These are phyloP conservation scores for Hypseocharis bilobata DNA, from an alignment of 441 rosid genomes.

Conservation along the genomic window DNA sequence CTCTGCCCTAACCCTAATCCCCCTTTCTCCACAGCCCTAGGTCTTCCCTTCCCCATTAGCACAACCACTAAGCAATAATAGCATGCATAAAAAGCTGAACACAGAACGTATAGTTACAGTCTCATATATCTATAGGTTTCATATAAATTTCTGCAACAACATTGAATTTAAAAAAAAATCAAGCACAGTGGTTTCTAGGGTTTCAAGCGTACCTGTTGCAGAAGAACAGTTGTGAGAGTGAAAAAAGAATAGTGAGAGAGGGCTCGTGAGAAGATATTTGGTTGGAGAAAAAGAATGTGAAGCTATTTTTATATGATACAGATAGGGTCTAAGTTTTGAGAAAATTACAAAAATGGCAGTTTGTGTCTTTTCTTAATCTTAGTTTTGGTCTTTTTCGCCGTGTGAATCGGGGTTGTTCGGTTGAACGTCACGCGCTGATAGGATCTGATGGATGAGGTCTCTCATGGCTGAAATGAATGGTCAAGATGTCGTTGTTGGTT, in stretches of 20 bases:
- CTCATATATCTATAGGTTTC: background rate
- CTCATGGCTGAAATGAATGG: background rate
- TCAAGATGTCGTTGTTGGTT: background rate
- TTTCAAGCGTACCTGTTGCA: slow-evolving; percentile 36
- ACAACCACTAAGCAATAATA: slow-evolving; percentile 22
- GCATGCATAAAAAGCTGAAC: slow-evolving; percentile 5
- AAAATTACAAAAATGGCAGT: slow-evolving; percentile 24
- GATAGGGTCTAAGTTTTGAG: slow-evolving; percentile 4
- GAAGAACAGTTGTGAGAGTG: slow-evolving; percentile 1
- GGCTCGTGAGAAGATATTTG: slow-evolving; percentile 32
- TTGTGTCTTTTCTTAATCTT: slow-evolving; percentile 9
- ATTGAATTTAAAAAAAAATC: no score
- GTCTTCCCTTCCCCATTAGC: slow-evolving; percentile 82
- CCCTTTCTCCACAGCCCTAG: slow-evolving; percentile 68
- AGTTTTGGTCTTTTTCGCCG: background rate
- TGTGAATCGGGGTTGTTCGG: background rate
- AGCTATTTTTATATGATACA: background rate
- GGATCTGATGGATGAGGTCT: background rate
- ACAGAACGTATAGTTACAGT: slow-evolving; percentile 22
- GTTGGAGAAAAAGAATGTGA: background rate
- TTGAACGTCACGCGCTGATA: slow-evolving; percentile 3
- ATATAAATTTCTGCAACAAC: background rate
- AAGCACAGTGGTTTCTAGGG: slow-evolving; percentile 34
- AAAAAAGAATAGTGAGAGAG: slow-evolving; percentile 17
- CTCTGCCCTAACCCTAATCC: slow-evolving; percentile 45